phyloP scores from a whole-genome alignment of 2,329 filamentous ascomycete species.

The Massarina eburnea region DNA sequence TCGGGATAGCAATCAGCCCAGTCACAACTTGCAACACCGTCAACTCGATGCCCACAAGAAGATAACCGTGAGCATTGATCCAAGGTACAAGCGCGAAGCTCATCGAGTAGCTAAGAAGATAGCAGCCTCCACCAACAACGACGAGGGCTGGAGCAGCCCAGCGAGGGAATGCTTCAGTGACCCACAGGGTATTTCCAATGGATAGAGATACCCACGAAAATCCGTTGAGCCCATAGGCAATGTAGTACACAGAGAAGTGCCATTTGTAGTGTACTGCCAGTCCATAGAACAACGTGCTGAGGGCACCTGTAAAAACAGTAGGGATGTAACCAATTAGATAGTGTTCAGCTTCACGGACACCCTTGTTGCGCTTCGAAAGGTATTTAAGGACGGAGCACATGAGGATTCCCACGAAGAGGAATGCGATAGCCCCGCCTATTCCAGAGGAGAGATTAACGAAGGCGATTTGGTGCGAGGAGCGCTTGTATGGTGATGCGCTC shows the following conservation, averaged over 20 bases:
- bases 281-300: conserved; percentile 29
- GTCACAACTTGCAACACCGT: conserved; percentile 36
- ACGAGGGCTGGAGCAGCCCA: conserved; percentile 35
- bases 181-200: conserved; percentile 33
- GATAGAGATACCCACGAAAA: conserved; percentile 26
- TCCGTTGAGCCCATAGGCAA: conserved; percentile 32
- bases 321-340: conserved; percentile 31
- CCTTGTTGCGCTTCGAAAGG: conserved; percentile 27
- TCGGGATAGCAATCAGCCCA: conserved; percentile 27
- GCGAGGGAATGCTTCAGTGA: conserved; percentile 35
- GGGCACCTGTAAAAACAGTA: conserved; percentile 23
- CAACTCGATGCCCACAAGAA: conserved; percentile 38
- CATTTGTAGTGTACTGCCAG: conserved; percentile 20
- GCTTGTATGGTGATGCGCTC: conserved; percentile 22
- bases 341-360: conserved; percentile 35
- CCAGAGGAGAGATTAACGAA: conserved; percentile 24
- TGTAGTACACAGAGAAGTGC: conserved; percentile 18
- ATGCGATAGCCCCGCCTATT: conserved; percentile 21
- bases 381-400: conserved; percentile 16
- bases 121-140: conserved; percentile 26
- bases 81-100: conserved; percentile 27
- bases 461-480: conserved; percentile 15
- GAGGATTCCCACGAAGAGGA: conserved; percentile 11
- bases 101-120: conserved; percentile 23
- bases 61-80: conserved; percentile 26